phyloP scores from a whole-genome alignment of 225 moss, liverwort and hornwort species.

The Polytrichum commune region DNA sequence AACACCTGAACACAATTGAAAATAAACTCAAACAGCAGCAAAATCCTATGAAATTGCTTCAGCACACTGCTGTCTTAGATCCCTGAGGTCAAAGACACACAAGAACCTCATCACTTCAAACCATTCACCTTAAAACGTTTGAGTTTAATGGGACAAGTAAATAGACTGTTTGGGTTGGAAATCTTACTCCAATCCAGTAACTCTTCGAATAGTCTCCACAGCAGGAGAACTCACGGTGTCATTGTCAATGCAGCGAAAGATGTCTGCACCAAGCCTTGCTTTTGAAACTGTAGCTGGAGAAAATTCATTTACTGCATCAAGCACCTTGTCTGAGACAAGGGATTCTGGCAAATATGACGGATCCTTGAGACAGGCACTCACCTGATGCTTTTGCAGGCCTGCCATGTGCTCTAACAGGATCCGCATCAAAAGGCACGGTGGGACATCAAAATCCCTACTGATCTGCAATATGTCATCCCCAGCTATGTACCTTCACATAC shows the following conservation, averaged over 20 bases:
- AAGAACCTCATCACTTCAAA: too few relatives aligned
- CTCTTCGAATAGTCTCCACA: constrained; percentile 63
- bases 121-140: too few relatives aligned
- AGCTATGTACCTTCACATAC: constrained; percentile 31
- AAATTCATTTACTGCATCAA: constrained; percentile 20
- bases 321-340: constrained; percentile 23
- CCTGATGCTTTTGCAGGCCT: constrained; percentile 60
- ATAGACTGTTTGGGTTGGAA: not conserved
- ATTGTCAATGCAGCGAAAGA: constrained; percentile 61
- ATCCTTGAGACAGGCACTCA: constrained; percentile 63
- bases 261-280: constrained; percentile 41
- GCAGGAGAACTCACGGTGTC: constrained; percentile 62
- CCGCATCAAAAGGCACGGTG: constrained; percentile 60
- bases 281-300: constrained; percentile 28
- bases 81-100: too few relatives aligned
- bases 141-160: not conserved
- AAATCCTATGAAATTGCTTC: too few relatives aligned
- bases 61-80: too few relatives aligned
- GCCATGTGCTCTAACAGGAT: constrained; percentile 67
- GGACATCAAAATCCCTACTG: constrained; percentile 44
- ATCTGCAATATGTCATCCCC: constrained; percentile 61
- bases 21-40: too few relatives aligned
- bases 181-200: constrained; percentile 68
- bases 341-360: constrained; percentile 49
- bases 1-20: too few relatives aligned